Conservation (phyloP, 805 yeast genomes). For the Saccharomycopsis lassenensis region DNA sequence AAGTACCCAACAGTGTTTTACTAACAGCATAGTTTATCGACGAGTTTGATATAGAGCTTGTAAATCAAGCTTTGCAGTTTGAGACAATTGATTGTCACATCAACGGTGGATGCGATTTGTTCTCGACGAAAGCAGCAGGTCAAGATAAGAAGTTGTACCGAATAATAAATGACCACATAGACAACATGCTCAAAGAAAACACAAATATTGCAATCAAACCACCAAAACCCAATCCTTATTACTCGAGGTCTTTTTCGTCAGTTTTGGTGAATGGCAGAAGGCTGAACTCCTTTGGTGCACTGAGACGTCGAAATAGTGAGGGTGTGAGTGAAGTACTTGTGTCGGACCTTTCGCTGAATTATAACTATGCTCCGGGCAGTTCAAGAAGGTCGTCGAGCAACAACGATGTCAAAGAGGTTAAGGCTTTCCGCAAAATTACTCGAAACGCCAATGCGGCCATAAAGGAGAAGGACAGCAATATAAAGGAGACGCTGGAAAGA, state of each 20-base stretch:
- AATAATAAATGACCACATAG: slow-evolving; percentile 62
- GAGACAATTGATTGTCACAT: slow-evolving; percentile 67
- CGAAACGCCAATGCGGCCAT: too few relatives aligned
- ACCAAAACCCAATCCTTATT: slow-evolving; percentile 16
- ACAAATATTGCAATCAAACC: slow-evolving; percentile 5
- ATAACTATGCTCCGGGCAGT: too few relatives aligned
- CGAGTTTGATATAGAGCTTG: slow-evolving; percentile 82
- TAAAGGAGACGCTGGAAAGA: neutral
- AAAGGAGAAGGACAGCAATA: neutral
- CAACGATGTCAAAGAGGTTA: too few relatives aligned
- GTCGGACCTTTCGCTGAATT: too few relatives aligned
- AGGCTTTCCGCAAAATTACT: too few relatives aligned
- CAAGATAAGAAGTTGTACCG: slow-evolving; percentile 83
- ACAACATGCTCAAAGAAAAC: slow-evolving; percentile 8
- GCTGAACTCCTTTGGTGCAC: too few relatives aligned
- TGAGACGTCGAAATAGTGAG: too few relatives aligned
- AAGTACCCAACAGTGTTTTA: neutral
- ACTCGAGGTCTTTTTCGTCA: slow-evolving; percentile 13
- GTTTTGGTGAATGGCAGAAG: too few relatives aligned
- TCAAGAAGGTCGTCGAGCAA: too few relatives aligned
- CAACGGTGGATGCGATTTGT: slow-evolving; percentile 84
- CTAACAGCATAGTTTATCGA: slow-evolving; percentile 68
- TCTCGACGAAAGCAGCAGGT: slow-evolving; percentile 88
- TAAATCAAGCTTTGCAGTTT: slow-evolving; percentile 76
- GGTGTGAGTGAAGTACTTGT: too few relatives aligned